Conservation (phyloP, 768 basidiomycete genomes). For the Crucibulum laeve region DNA sequence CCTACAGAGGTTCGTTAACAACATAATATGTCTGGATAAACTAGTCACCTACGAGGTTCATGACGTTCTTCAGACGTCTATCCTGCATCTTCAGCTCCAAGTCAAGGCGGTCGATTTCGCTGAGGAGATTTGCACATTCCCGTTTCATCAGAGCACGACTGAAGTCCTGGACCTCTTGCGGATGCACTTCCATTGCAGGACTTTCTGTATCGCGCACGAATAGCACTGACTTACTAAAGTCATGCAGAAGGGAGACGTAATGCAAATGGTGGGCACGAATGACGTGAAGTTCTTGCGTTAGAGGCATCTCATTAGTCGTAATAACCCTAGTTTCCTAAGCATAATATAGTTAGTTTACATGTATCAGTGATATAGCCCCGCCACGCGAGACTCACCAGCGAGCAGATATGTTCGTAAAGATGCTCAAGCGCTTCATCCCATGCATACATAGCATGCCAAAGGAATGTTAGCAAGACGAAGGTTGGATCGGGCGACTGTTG, state of each 20-base stretch:
- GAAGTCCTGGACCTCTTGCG: conserved; percentile 18
- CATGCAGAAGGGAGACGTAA: conserved; percentile 50
- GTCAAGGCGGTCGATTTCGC: conserved; percentile 45
- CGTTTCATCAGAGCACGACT: conserved; percentile 31
- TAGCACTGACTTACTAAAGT: conserved; percentile 46
- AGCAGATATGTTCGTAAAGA: conserved; percentile 46
- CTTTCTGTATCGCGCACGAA: conserved; percentile 48
- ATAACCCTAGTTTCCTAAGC: conserved; percentile 47
- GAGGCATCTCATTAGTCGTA: conserved; percentile 31
- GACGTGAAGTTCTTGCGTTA: conserved; percentile 52
- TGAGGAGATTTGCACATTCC: conserved; percentile 47
- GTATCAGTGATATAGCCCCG: neutral
- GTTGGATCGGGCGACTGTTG: conserved; percentile 46
- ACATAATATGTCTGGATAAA: neutral
- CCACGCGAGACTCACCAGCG: conserved; percentile 30
- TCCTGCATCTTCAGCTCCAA: conserved; percentile 39
- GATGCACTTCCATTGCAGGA: conserved; percentile 42
- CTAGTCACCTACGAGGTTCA: conserved; percentile 37
- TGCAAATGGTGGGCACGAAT: conserved; percentile 59
- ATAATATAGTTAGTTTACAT: neutral
- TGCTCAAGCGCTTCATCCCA: conserved; percentile 59
- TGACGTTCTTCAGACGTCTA: conserved; percentile 45
- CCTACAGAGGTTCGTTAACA: conserved; percentile 23
- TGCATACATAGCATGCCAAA: conserved; percentile 60
- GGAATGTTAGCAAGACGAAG: conserved; percentile 45